Evolutionary conservation across 2,329 filamentous ascomycete species (phyloP), one percentile per base, ranked within the genome.

Genomic region (Fusarium sp.): DNA sequence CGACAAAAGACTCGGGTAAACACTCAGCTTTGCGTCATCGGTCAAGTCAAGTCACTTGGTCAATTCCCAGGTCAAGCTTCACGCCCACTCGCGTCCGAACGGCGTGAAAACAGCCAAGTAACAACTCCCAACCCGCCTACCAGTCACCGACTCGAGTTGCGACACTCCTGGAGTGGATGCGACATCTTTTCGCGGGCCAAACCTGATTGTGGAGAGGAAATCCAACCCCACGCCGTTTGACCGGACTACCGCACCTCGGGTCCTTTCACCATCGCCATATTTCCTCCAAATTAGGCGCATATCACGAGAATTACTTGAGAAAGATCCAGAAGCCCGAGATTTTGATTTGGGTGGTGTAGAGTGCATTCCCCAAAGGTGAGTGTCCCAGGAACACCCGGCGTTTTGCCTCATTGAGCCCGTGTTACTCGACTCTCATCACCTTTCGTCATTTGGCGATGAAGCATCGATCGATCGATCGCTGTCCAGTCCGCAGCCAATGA

Each of bases 381-480:
- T 66, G 47, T 61, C 39, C 53, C 23, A 70, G 34, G 37, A 58
- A 59, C 58, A 58, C 44, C 60, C 23, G 41, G 30, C 18, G 36
- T 68, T 65, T 48, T 57, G 16, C 68, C 57, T 27, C 13, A 34
- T 61, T 68, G 31, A 50, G 52, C 60, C 53, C 27, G 53, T 52
- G 61, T 56, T 46, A 61, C 60, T 41, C 39, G 40, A 50, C 30
- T 62, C 51, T 58, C 55, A 62, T 65, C 65, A 66, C 60, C 39
- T 69, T 66, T 74, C 67, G 73, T 75, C 73, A 75, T 72, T 61
- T 75, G 60, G 70, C 66, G 63, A 72, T 62, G 58, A 66, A 52
- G 55, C 63, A 47, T 70, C 75, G 76, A 77, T 79, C 77, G 77
- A 79, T 79, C 77, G 77, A 79, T 79, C 75, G 67, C 67, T 68